Conservation (phyloP, 2,329 filamentous ascomycete genomes). For the Colletotrichum sublineola region DNA sequence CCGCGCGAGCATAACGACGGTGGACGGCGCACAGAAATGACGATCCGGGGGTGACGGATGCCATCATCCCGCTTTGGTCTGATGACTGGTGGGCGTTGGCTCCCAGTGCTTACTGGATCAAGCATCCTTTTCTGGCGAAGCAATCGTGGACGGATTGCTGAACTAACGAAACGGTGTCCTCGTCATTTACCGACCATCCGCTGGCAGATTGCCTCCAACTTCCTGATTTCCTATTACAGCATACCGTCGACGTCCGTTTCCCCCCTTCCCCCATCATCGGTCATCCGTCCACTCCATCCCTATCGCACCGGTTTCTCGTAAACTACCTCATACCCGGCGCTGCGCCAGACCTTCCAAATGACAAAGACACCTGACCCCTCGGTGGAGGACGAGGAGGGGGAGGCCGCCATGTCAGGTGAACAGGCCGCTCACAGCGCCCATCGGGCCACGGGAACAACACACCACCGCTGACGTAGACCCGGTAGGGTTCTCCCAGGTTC, state of each 20-base stretch:
- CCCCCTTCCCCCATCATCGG: slow-evolving; percentile 25
- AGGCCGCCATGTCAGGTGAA: slow-evolving; percentile 39
- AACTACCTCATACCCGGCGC: slow-evolving; percentile 33
- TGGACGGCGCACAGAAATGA: slow-evolving; percentile 22
- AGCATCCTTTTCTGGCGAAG: slow-evolving; percentile 11
- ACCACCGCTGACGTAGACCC: slow-evolving; percentile 37
- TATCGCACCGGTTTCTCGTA: slow-evolving; percentile 24
- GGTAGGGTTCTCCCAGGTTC: slow-evolving; percentile 28
- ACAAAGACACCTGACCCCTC: slow-evolving; percentile 42
- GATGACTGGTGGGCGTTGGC: slow-evolving; percentile 31
- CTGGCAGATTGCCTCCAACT: slow-evolving; percentile 14
- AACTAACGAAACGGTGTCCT: slow-evolving; percentile 34
- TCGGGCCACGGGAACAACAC: slow-evolving; percentile 41
- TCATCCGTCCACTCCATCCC: slow-evolving; percentile 36
- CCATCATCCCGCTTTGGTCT: slow-evolving; percentile 41
- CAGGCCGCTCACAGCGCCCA: slow-evolving; percentile 36
- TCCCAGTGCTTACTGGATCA: slow-evolving; percentile 14
- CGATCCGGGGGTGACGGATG: slow-evolving; percentile 37
- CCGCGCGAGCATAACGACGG: slow-evolving; percentile 22
- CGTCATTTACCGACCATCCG: slow-evolving; percentile 4
- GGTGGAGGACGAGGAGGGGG: slow-evolving; percentile 33
- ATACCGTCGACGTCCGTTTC: slow-evolving; percentile 26
- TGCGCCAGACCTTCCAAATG: slow-evolving; percentile 32
- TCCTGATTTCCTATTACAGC: slow-evolving; percentile 15
- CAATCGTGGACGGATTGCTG: slow-evolving; percentile 19